Base-by-base conservation (phyloP, 345 rosid genomes). In the Gossypium longicalyx region DNA sequence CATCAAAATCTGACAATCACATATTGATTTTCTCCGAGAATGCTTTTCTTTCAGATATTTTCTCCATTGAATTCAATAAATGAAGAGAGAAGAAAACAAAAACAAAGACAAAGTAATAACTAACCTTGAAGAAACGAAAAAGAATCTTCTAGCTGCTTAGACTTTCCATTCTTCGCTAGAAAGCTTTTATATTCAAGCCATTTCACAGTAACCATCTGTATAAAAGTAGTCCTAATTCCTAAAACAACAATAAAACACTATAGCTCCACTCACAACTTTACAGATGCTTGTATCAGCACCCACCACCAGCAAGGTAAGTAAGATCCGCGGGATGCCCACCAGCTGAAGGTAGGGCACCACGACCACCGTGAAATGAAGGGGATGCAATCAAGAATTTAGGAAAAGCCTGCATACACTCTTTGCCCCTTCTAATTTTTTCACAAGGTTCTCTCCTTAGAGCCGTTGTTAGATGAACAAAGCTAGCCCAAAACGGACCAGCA, bases 291-390 rank as follows among this genome's bases (percentile, higher is more conserved):
- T 49, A 77, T 78, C 79, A 79, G 79, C 71, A 74, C 10, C 84
- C 84, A 38, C 84, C 84, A 57, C 86, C 84, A 47, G 86, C 84
- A 67, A 81, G 84, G 76, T 71, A 81, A 47, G 84, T 83, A 74
- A 83, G 86, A 77, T 83, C 86, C 0, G 82, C 77, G 4, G 81
- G 86, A 74, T 79, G 82, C 82, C 84, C 84, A 56, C 82, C 82
- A 29, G 84, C 81, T 1, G 81, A 81, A 74, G 86, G 86, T 52
- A 83, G 82, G 76, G 84, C 86, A 52, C 83, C 86, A 23, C 78
- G 81, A 77, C 84, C 84, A 63, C 84, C 79, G 72, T 81, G 86
- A 79, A 83, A 83, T 20, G 82, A 79, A 79, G 81, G 84, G 79
- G 84, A 83, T 0, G 82, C 82, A 74, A 83, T 83, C 77, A 83